phyloP scores from a whole-genome alignment of 768 basidiomycete genomes.

The Dioszegia aurantiaca region DNA sequence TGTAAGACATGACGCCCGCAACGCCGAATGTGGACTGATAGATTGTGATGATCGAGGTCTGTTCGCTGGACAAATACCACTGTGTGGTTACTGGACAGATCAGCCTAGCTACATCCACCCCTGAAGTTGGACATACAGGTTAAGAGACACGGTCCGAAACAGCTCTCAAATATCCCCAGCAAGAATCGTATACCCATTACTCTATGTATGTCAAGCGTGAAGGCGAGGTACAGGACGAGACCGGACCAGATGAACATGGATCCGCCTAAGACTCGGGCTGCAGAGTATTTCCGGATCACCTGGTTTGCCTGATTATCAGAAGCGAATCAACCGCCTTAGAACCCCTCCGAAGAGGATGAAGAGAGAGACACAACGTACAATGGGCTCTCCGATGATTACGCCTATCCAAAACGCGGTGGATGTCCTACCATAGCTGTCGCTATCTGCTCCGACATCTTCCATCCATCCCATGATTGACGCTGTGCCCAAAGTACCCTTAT shows the following conservation, averaged over 20 bases:
- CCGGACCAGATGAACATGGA: constrained; percentile 12
- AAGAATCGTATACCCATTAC: constrained; percentile 16
- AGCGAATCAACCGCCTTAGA: neutral
- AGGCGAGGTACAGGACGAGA: constrained; percentile 15
- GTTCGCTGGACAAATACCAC: constrained; percentile 22
- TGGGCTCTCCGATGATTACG: constrained; percentile 34
- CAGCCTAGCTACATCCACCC: constrained; percentile 51
- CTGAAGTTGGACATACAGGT: constrained; percentile 14
- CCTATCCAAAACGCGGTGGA: constrained; percentile 26
- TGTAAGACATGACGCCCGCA: constrained; percentile 3
- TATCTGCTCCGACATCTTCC: constrained; percentile 19
- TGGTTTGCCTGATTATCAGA: constrained; percentile 27
- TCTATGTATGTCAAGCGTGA: constrained; percentile 18
- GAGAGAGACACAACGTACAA: constrained; percentile 16
- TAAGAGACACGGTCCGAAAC: constrained; percentile 17
- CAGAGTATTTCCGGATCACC: constrained; percentile 27
- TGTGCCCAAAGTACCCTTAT: constrained; percentile 31
- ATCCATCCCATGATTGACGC: constrained; percentile 31
- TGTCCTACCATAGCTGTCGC: constrained; percentile 7
- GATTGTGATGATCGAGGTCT: constrained; percentile 17
- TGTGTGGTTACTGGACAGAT: constrained; percentile 53
- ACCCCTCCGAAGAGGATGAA: neutral
- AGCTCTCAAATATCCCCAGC: constrained; percentile 23
- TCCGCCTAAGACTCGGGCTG: constrained; percentile 17
- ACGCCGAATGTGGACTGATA: constrained; percentile 24